Evolutionary conservation across 805 yeast genomes (phyloP), one percentile per base, ranked within the genome.

Genomic region (Hanseniaspora singularis): DNA sequence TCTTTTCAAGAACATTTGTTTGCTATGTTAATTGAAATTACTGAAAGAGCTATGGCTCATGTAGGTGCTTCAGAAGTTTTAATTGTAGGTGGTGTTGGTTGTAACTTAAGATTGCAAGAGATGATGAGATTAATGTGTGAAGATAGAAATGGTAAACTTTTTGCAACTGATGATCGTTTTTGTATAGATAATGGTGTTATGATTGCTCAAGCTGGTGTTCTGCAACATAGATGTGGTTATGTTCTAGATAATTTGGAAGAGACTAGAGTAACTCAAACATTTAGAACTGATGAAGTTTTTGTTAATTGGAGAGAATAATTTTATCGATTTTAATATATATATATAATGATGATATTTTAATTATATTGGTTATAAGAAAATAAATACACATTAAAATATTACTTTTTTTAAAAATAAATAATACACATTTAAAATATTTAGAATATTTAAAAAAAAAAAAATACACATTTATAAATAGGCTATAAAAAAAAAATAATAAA

Each of bases 31-130:
- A 96, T 92, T 15, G 98, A 92, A 62, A 92, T 92, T 55, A 92
- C 98, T 0, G 98, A 92, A 60, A 70, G 98, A 33, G 98, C 98
- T 2, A 83, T 92, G 94, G 98, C 98, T 0, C 98, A 92, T 58
- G 97, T 89, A 3, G 79, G 80, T 54, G 73, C 94, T 3, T 74
- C 74, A 51, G 95, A 88, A 60, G 98, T 92, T 16, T 68, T 92
- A 40, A 85, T 92, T 42, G 98, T 92, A 2, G 98, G 98, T 11
- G 98, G 98, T 20, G 98, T 92, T n/a, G 98, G 98, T 0, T 86
- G 95, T 54, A 92, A 92, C 58, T 81, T 78, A 53, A 63, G 97
- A 51, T 66, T 92, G 51, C 98, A 92, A 60, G 79, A 84, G 55
- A 92, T 92, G 98, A 92, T 92, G 98, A 83, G 73, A n/a, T 64